phyloP scores from a whole-genome alignment of 768 basidiomycete species.

The Boletus subcaerulescens region DNA sequence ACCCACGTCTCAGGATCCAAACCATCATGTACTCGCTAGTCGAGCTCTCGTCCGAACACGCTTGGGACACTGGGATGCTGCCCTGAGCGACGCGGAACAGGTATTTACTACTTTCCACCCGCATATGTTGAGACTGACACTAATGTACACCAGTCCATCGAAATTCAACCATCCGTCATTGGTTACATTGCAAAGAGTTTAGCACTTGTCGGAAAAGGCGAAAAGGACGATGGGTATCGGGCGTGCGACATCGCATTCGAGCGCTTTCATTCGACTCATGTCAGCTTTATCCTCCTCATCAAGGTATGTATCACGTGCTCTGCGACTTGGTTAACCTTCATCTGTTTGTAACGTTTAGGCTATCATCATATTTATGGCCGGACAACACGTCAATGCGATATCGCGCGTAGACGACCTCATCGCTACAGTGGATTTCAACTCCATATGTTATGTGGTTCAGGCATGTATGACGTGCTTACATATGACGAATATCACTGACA shows the following conservation, averaged over 20 bases:
- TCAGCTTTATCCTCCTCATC: conserved; percentile 2
- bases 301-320: neutral
- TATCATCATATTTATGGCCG: conserved; percentile 1
- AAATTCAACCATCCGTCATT: too few species aligned
- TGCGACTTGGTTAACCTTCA: neutral
- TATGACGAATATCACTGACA: neutral
- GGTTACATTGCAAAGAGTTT: neutral
- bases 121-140: too few species aligned
- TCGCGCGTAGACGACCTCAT: conserved; percentile 4
- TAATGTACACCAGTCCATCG: too few species aligned
- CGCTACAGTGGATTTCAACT: neutral
- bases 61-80: neutral
- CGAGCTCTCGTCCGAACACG: conserved; percentile 6
- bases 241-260: conserved; percentile 2
- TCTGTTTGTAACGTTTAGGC: neutral
- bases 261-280: conserved; percentile 1
- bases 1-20: neutral
- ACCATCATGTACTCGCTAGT: neutral
- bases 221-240: conserved; percentile 1
- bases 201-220: neutral
- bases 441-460: conserved; percentile 3
- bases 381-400: neutral
- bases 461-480: neutral
- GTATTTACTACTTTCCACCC: neutral
- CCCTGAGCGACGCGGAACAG: conserved; percentile 2